Evolutionary conservation across 164 flowering plant genomes (phyloP).

Genomic region (Liquidambar formosana): DNA sequence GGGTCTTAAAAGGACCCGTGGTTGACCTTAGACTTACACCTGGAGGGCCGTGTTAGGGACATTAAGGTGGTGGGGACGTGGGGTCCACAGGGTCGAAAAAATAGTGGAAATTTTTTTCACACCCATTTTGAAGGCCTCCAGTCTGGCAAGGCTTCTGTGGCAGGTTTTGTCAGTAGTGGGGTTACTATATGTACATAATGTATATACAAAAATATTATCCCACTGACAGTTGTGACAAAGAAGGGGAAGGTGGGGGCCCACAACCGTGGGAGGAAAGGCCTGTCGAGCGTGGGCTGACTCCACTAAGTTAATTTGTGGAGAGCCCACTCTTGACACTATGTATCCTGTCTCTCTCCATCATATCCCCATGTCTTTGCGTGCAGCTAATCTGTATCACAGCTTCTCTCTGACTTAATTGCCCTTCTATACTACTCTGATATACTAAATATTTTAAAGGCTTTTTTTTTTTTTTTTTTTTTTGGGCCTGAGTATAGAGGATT

Average conservation of each 20-base stretch:
- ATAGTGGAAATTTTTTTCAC: too few relatives aligned
- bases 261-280: not conserved
- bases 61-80: too few relatives aligned
- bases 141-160: too few relatives aligned
- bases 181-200: too few relatives aligned
- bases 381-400: not conserved
- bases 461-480: not conserved
- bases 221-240: not conserved
- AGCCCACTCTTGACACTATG: slow-evolving; percentile 32
- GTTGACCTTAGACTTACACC: too few relatives aligned
- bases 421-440: not conserved
- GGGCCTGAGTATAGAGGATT: too few relatives aligned
- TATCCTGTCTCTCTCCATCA: slow-evolving; percentile 20
- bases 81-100: too few relatives aligned
- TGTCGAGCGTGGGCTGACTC: slow-evolving; percentile 47
- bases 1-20: too few relatives aligned
- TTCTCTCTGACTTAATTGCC: not conserved
- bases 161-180: too few relatives aligned
- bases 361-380: slow-evolving; percentile 26
- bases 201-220: not conserved
- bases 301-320: slow-evolving; percentile 52
- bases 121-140: too few relatives aligned
- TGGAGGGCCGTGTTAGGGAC: too few relatives aligned
- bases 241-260: slow-evolving; percentile 14
- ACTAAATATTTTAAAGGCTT: too few relatives aligned